A percentile compares a stretch with the other conserved stretches of the same genome.
Conservation (phyloP, 2,329 filamentous ascomycete species). For the Juglanconis oblonga region DNA sequence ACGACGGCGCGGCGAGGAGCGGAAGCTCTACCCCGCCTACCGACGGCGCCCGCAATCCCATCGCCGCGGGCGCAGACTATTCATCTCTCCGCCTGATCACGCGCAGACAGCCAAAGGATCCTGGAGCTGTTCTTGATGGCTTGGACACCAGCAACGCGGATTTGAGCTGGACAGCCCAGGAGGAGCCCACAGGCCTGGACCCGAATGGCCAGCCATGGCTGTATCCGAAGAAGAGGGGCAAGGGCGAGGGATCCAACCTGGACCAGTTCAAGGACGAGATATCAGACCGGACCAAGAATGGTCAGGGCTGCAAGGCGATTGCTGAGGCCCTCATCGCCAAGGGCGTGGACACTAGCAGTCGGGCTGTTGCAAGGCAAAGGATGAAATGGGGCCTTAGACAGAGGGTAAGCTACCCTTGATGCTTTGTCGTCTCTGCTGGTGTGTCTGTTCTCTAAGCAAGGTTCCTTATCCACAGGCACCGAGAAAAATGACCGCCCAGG, state of each 20-base stretch:
- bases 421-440: too few species aligned
- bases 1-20: not conserved
- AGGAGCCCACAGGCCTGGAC: not conserved
- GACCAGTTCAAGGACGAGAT: conserved; percentile 11
- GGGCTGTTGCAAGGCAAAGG: conserved; percentile 11
- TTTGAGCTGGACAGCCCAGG: conserved; percentile 2
- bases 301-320: conserved; percentile 13
- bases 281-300: conserved; percentile 6
- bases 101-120: not conserved
- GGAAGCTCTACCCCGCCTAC: not conserved
- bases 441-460: not conserved
- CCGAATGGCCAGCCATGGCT: conserved; percentile 10
- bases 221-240: conserved; percentile 10
- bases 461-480: not conserved
- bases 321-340: conserved; percentile 4
- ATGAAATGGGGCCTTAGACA: conserved; percentile 13
- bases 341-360: conserved; percentile 10
- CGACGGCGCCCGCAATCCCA: conserved; percentile 2
- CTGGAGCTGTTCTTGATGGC: not conserved
- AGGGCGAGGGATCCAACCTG: conserved; percentile 6
- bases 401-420: not conserved
- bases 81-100: conserved; percentile 10
- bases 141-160: conserved; percentile 7
- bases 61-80: conserved; percentile 1
- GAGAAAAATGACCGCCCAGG: conserved; percentile 10